Percentiles rank a stretch among this genome's conserved stretches.
These are phyloP conservation scores for Echeveria elegans DNA, from an alignment of 164 flowering plant genomes.

Conservation along the genomic window DNA sequence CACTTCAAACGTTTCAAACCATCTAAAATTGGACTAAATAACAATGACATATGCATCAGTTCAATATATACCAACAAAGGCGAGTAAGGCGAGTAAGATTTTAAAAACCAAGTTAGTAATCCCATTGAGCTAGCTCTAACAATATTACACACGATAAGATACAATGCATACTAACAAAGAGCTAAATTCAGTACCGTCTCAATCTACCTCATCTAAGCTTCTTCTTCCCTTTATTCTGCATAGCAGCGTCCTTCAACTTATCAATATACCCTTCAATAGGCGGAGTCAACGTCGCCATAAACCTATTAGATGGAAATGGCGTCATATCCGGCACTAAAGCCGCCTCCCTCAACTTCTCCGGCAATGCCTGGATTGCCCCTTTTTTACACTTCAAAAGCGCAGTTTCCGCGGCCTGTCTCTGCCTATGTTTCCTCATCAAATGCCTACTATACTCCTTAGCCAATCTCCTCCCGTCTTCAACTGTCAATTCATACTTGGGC, in stretches of 20 bases:
- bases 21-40: too few species aligned
- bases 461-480: conserved; percentile 7
- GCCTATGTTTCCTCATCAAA: not conserved
- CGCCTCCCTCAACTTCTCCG: not conserved
- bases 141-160: too few species aligned
- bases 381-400: not conserved
- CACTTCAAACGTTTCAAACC: too few species aligned
- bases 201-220: not conserved
- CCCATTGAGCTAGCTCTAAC: too few species aligned
- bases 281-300: not conserved
- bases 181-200: not conserved
- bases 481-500: not conserved
- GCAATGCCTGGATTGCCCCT: not conserved
- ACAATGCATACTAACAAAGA: not conserved
- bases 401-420: not conserved
- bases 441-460: conserved; percentile 1
- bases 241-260: not conserved
- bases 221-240: not conserved
- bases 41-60: too few species aligned
- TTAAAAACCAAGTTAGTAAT: too few species aligned
- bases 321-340: not conserved
- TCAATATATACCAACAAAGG: too few species aligned
- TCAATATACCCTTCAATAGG: not conserved
- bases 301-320: not conserved
- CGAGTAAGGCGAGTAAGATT: too few species aligned